Percentiles rank a stretch among this genome's conserved stretches.
Conservation (phyloP, 768 basidiomycete species). For the Amanita rubescens region DNA sequence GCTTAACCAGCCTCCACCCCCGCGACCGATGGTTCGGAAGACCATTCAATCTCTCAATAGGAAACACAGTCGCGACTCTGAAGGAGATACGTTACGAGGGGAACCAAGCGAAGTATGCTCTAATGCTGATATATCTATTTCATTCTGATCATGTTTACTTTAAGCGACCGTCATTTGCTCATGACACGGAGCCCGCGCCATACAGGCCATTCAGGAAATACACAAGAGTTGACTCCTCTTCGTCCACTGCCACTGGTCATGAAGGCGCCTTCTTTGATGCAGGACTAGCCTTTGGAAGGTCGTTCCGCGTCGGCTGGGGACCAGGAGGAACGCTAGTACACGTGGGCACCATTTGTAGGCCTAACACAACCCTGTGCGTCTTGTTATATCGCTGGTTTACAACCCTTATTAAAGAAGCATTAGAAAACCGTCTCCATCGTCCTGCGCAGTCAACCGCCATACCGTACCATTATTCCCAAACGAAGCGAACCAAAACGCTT, state of each 20-base stretch:
- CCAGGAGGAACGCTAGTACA: slow-evolving; percentile 71
- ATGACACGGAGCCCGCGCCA: slow-evolving; percentile 57
- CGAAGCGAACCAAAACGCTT: slow-evolving; percentile 18
- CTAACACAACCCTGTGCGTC: slow-evolving; percentile 46
- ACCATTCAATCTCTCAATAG: slow-evolving; percentile 37
- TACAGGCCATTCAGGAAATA: slow-evolving; percentile 78
- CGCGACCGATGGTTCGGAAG: slow-evolving; percentile 26
- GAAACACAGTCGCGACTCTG: slow-evolving; percentile 75
- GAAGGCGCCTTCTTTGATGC: slow-evolving; percentile 73
- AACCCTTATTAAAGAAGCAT: slow-evolving; percentile 4
- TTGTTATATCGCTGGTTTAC: neutral
- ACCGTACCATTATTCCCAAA: slow-evolving; percentile 27
- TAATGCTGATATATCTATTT: slow-evolving; percentile 5
- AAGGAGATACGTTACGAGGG: slow-evolving; percentile 57
- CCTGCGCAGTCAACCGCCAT: slow-evolving; percentile 50
- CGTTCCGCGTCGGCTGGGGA: slow-evolving; percentile 90
- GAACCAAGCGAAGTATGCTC: slow-evolving; percentile 54
- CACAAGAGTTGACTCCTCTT: slow-evolving; percentile 60
- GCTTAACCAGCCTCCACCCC: slow-evolving; percentile 22
- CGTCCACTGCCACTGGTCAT: slow-evolving; percentile 54
- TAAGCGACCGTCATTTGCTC: slow-evolving; percentile 75
- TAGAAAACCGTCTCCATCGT: slow-evolving; percentile 53
- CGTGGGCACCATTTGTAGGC: slow-evolving; percentile 65
- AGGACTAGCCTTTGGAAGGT: slow-evolving; percentile 78
- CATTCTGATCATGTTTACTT: neutral